Base-by-base conservation (phyloP, 1,139 yeast species). In the Hyphopichia pseudoburtonii region DNA sequence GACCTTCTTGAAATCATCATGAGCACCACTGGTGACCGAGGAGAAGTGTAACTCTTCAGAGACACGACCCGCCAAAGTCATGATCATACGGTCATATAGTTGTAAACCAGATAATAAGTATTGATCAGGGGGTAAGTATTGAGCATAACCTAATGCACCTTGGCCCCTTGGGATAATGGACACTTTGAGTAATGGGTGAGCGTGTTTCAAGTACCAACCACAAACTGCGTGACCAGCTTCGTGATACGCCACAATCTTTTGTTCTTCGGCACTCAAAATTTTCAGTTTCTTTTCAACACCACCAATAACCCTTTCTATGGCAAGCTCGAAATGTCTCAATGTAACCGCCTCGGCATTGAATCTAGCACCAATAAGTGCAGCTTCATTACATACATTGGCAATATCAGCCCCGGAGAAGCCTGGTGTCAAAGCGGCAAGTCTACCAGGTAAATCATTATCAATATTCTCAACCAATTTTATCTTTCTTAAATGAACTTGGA, bases 401-500 rank as follows among this genome's bases (percentile, higher is more conserved):
- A 85, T 85, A 57, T 85, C 94, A 25, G 94, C 94, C 59, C 94
- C 94, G 1, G 89, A 80, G 57, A 85, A 85, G 0, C 94, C 94
- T 1, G 94, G 92, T 2, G 94, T 85, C 52, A 85, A 69, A 2
- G 90, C 87, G 34, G 88, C 82, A 45, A 85, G 67, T 56, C 87
- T 73, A 33, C 89, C 89, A 29, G 83, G 78, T 48, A 83, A 66
- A 39, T 78, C 76, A 43, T 65, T 72, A 37, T 65, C 70, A 32
- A 60, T 56, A 35, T 60, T 55, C 27, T 73, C 66, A 32, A 57
- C 56, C 45, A 86, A 66, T 41, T 73, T 80, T 51, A 90, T 73
- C 43, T 80, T 82, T 30, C 67, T 60, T 56, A 85, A 70, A 56
- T 84, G 89, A 31, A 84, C 90, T 49, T 74, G 76, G 56, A 82